These are phyloP conservation scores for Stagonosporopsis vannaccii DNA, from an alignment of 2,329 filamentous ascomycete species.

Conservation along the genomic window DNA sequence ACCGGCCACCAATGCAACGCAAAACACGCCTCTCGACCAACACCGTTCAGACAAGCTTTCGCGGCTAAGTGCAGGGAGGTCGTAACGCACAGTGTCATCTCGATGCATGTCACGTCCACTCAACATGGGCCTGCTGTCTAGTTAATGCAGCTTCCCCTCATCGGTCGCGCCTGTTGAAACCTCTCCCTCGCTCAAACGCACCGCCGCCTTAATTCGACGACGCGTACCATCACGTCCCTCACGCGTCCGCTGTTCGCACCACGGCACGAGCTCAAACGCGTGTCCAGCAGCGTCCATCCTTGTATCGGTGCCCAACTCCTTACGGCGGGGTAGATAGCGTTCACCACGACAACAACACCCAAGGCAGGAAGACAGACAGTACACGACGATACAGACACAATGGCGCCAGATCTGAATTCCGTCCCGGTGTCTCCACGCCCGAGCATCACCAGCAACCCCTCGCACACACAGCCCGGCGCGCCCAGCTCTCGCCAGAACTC, in stretches of 20 bases:
- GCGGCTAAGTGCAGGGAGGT: slow-evolving; percentile 11
- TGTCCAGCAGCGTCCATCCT: slow-evolving; percentile 2
- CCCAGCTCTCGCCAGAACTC: slow-evolving; percentile 36
- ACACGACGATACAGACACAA: slow-evolving; percentile 31
- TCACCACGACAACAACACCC: background rate
- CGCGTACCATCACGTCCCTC: slow-evolving; percentile 13
- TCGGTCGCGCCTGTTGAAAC: slow-evolving; percentile 21
- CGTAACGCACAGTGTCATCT: background rate
- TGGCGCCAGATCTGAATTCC: slow-evolving; percentile 60
- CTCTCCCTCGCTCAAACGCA: slow-evolving; percentile 15
- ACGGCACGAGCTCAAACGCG: slow-evolving; percentile 2
- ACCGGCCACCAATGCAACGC: background rate
- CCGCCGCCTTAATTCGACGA: slow-evolving; percentile 8
- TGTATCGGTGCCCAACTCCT: slow-evolving; percentile 1
- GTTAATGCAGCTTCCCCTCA: slow-evolving; percentile 30
- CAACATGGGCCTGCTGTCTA: slow-evolving; percentile 15
- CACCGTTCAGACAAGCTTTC: slow-evolving; percentile 16
- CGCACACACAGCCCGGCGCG: slow-evolving; percentile 34
- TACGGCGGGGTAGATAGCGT: slow-evolving; percentile 17
- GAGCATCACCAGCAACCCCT: slow-evolving; percentile 26
- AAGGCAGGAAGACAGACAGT: background rate
- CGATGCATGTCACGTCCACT: background rate
- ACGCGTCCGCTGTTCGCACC: slow-evolving; percentile 7
- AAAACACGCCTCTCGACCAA: slow-evolving; percentile 23
- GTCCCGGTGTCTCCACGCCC: slow-evolving; percentile 50